phyloP scores from a whole-genome alignment of 306 rosid genomes.

The Boehmeria nivea region DNA sequence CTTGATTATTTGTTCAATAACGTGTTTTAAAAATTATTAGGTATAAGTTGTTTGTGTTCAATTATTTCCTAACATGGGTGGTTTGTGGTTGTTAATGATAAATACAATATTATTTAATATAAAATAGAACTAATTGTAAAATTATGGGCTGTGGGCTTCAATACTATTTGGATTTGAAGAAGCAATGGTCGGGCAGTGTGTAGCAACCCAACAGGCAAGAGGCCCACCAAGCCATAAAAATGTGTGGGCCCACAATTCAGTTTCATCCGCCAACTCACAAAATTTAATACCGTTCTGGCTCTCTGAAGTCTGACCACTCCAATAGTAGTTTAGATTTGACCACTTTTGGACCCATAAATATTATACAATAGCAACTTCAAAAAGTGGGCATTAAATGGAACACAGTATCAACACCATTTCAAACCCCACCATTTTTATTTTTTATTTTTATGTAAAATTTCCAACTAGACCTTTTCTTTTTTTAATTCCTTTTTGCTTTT shows the following conservation, averaged over 20 bases:
- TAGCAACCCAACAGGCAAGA: slow-evolving; percentile 4
- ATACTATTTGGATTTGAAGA: background rate
- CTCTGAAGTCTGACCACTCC: background rate
- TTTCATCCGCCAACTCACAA: slow-evolving; percentile 19
- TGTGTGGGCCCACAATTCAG: background rate
- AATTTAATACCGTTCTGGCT: slow-evolving; percentile 11
- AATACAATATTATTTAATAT: background rate
- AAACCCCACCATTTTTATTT: background rate
- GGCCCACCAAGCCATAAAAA: slow-evolving; percentile 9
- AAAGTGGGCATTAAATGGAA: slow-evolving; percentile 10
- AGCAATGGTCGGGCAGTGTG: background rate
- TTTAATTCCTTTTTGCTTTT: background rate
- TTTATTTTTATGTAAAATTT: background rate
- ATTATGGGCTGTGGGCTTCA: background rate
- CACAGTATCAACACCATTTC: slow-evolving; percentile 10
- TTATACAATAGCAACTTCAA: slow-evolving; percentile 1
- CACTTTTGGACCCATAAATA: background rate
- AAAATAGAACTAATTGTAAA: background rate
- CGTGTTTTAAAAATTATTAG: no score
- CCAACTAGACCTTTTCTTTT: background rate
- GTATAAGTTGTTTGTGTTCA: background rate
- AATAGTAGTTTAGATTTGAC: slow-evolving; percentile 8
- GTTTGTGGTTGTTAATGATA: background rate
- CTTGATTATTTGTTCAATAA: no score
- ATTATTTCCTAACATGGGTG: background rate